Percentiles rank a stretch among this genome's conserved stretches.
Evolutionary conservation across 208 protist genomes (phyloP).

Genomic region (Trypanosoma melophagium): DNA sequence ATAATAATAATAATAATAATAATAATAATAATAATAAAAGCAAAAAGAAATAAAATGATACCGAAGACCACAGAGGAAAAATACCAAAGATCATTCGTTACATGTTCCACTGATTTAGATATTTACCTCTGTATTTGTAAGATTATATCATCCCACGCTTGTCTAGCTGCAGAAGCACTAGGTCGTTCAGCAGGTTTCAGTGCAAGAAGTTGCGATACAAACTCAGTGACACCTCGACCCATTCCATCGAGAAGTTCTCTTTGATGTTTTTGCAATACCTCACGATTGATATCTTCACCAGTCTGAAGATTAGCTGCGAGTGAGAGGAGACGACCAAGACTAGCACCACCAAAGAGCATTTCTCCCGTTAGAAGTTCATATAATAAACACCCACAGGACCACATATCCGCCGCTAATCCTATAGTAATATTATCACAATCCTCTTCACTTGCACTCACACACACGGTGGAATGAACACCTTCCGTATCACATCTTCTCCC

Average conservation of each 20-base stretch:
- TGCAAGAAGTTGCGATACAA: slow-evolving; percentile 51
- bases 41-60: no score
- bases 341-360: slow-evolving; percentile 76
- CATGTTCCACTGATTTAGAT: not conserved
- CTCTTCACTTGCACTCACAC: not conserved
- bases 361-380: slow-evolving; percentile 83
- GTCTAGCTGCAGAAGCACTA: slow-evolving; percentile 54
- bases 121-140: slow-evolving; percentile 17
- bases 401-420: slow-evolving; percentile 80
- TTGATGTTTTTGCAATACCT: slow-evolving; percentile 30
- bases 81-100: not conserved
- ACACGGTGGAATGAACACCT: not conserved
- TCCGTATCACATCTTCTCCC: slow-evolving; percentile 1
- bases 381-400: slow-evolving; percentile 79
- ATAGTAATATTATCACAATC: not conserved
- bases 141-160: slow-evolving; percentile 47
- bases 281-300: not conserved
- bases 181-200: slow-evolving; percentile 66
- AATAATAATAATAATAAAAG: no score
- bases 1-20: no score
- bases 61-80: slow-evolving; percentile 8
- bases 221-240: slow-evolving; percentile 50
- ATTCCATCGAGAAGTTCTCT: slow-evolving; percentile 42
- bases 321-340: slow-evolving; percentile 55
- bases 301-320: slow-evolving; percentile 18